These are phyloP conservation scores for Lasiodiplodia gonubiensis DNA, from an alignment of 2,329 filamentous ascomycete genomes.

Conservation along the genomic window DNA sequence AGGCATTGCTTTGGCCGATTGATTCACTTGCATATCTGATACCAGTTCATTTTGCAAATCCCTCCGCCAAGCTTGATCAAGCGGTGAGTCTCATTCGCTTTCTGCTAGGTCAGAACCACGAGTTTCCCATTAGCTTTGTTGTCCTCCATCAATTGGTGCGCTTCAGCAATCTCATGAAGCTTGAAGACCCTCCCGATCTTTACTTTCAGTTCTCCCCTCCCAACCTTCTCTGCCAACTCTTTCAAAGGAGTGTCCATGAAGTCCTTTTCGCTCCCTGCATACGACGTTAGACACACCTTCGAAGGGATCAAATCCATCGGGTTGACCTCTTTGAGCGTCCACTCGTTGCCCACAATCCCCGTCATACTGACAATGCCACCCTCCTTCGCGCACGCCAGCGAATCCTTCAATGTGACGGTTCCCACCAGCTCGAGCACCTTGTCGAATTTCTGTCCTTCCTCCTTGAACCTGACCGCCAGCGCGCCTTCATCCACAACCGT, in stretches of 20 bases:
- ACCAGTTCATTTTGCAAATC: neutral
- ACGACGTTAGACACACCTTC: slow-evolving; percentile 49
- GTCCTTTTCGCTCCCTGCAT: slow-evolving; percentile 44
- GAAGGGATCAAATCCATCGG: slow-evolving; percentile 53
- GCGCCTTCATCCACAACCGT: slow-evolving; percentile 53
- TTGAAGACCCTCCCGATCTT: slow-evolving; percentile 51
- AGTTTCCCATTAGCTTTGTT: slow-evolving; percentile 54
- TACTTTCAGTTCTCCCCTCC: slow-evolving; percentile 48
- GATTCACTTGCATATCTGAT: neutral
- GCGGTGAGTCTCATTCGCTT: neutral
- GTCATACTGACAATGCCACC: slow-evolving; percentile 54
- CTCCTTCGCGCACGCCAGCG: slow-evolving; percentile 47
- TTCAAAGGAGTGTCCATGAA: slow-evolving; percentile 52
- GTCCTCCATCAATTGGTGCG: slow-evolving; percentile 53
- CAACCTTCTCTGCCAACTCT: slow-evolving; percentile 47
- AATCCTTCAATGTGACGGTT: slow-evolving; percentile 51
- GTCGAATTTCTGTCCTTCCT: slow-evolving; percentile 44
- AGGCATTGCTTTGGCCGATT: neutral
- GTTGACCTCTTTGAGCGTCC: slow-evolving; percentile 47
- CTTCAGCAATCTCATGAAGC: slow-evolving; percentile 54
- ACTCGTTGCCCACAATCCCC: slow-evolving; percentile 54
- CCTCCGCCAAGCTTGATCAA: neutral
- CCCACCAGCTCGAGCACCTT: slow-evolving; percentile 57
- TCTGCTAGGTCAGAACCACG: slow-evolving; percentile 44
- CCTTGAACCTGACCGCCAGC: slow-evolving; percentile 46